Evolutionary conservation across 2,329 filamentous ascomycete genomes (phyloP), one percentile per base, ranked within the genome.

Genomic region (Xylariales sp.): DNA sequence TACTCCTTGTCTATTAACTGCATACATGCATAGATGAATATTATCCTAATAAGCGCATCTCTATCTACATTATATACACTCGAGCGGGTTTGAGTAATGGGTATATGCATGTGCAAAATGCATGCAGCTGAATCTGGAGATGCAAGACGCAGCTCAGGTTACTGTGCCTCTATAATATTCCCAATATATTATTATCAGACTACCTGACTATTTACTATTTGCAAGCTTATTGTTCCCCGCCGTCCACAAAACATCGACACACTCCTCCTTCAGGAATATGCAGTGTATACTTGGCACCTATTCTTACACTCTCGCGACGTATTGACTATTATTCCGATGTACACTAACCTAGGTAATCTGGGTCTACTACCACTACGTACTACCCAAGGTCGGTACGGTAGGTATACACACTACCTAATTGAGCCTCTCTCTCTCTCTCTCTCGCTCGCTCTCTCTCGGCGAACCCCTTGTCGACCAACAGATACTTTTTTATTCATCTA

Each of bases 181-280:
- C 23, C 36, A 23, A 23, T 23, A 14, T 41, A 41, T 41, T 41
- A 39, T 39, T 39, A 39, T 10, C 12, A 9, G 36, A 58, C 52
- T 58, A 48, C 16, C 36, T 58, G 23, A 46, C 41, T 64, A 54
- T 43, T 57, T 53, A 46, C 41, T 58, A 54, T 43, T 57, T 53
- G 49, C 36, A 39, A 65, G 63, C 56, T 65, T 61, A 60, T 65
- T 55, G 55, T 49, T 65, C 62, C 55, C 43, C 53, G 30, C 46
- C 32, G 7, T 53, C 59, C 36, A 28, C 39, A 50, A 48, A 30
- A 36, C 39, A 59, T 23, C 14, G 10, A 50, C 52, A 23, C 36
- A 48, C 32, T 56, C 49, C 36, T 61, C 65, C 65, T 64, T 34
- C 52, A 57, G 62, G 65, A 68, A 34, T 43, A 68, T 68, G 62